Evolutionary conservation across 2,329 filamentous ascomycete genomes (phyloP), one percentile per base, ranked within the genome.

Genomic region (Cytospora chrysosperma): DNA sequence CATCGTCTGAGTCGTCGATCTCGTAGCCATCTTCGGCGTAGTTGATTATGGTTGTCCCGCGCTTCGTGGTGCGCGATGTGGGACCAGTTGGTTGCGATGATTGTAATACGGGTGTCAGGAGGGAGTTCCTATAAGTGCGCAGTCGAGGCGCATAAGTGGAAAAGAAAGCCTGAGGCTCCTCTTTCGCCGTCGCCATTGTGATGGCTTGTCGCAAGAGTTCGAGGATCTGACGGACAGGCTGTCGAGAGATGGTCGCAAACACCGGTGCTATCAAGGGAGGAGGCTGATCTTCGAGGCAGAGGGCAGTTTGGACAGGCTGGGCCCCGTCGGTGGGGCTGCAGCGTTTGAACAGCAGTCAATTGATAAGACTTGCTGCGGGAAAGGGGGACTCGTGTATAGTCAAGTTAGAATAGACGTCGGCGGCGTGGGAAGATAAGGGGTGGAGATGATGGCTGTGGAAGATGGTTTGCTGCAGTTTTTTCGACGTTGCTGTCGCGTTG

Each of bases 11-110:
- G 43, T 87, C 85, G 63, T 85, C 76, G 71, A 94, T 93, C 69
- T 97, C 94, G 72, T 89, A 96, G 54, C 93, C 93, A 75, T 98
- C 94, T 75, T 99, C 95, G 27, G 95, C 94, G 74, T 99, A 99
- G 79, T 97, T 99, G 78, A 98, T 95, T 67, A 94, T 91, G 37
- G 92, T 95, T 2, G 95, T 98, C 63, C 95, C 95, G 76, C 95
- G 90, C 81, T 99, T 98, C 10, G 95, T 98, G n/a, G 91, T 96
- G 74, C 94, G 87, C 70, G 91, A 84, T 65, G 85, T 79, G 47
- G 89, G 85, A 27, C 87, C 88, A 2, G 85, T 76, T n/a, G 86
- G 83, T 63, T 82, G 81, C 69, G 88, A 83, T 67, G 87, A 88
- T 61, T 90, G 91, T 66, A 94, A 85, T 67, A 95, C 88, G 40